phyloP scores from a whole-genome alignment of 306 rosid species.

The Abrus pulchellus region DNA sequence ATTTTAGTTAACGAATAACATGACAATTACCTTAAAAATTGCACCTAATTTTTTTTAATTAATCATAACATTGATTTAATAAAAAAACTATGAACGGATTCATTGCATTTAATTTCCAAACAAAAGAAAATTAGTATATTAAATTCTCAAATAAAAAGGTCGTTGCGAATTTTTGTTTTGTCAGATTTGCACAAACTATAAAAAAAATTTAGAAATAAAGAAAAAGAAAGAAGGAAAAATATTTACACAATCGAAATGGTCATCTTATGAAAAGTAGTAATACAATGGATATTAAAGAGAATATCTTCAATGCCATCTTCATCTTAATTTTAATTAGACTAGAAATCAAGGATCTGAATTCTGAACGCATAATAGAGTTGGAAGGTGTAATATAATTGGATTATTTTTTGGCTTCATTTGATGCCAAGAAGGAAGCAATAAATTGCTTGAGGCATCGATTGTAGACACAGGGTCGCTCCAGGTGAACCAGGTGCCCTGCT shows the following conservation, averaged over 20 bases:
- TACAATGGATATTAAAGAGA: conserved; percentile 16
- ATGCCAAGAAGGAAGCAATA: conserved; percentile 41
- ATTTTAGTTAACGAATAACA: too few relatives aligned
- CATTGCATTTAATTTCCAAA: background rate
- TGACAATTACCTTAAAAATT: too few relatives aligned
- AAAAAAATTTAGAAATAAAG: background rate
- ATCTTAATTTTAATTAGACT: background rate
- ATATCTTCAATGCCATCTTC: background rate
- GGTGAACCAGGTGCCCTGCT: conserved; percentile 86
- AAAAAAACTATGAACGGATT: too few relatives aligned
- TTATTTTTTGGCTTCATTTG: conserved; percentile 25
- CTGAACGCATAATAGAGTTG: background rate
- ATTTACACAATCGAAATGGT: background rate
- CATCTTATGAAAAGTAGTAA: conserved; percentile 3
- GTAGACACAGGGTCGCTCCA: conserved; percentile 73
- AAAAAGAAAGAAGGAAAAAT: background rate
- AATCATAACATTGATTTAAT: too few relatives aligned
- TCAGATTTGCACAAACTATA: too few relatives aligned
- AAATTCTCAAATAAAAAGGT: background rate
- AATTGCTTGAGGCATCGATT: conserved; percentile 52
- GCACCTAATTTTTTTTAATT: too few relatives aligned
- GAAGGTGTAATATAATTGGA: background rate
- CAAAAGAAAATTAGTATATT: background rate
- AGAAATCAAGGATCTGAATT: too few relatives aligned
- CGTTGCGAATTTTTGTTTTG: background rate